Conservation (phyloP, 2,329 filamentous ascomycete genomes). For the Bipolaris bicolor region DNA sequence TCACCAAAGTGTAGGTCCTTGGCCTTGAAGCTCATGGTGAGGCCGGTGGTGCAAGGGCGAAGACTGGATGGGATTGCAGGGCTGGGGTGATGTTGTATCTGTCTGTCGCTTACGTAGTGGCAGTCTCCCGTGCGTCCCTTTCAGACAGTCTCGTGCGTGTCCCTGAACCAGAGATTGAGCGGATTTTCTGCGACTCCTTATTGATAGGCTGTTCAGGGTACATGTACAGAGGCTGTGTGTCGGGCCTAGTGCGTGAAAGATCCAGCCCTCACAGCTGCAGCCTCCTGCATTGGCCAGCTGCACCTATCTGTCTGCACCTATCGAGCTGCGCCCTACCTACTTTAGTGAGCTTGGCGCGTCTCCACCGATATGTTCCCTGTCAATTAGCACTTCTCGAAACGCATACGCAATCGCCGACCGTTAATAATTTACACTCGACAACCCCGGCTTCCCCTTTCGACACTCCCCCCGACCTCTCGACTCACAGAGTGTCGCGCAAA, state of each 20-base stretch:
- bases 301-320: conserved; percentile 6
- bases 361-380: conserved; percentile 21
- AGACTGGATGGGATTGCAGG: conserved; percentile 12
- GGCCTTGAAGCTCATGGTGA: conserved; percentile 63
- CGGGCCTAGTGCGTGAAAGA: neutral
- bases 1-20: conserved; percentile 72
- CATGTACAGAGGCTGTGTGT: neutral
- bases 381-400: conserved; percentile 24
- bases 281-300: conserved; percentile 13
- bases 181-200: neutral
- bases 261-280: neutral
- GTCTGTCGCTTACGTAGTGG: conserved; percentile 16
- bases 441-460: conserved; percentile 15
- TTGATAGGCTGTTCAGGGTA: neutral
- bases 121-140: conserved; percentile 19
- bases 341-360: conserved; percentile 18
- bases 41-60: conserved; percentile 7
- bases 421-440: conserved; percentile 16
- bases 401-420: conserved; percentile 31
- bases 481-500: conserved; percentile 4
- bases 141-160: conserved; percentile 4
- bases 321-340: conserved; percentile 14
- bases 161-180: neutral
- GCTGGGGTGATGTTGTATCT: neutral
- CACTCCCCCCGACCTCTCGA: conserved; percentile 1